Evolutionary conservation across 192 early-diverging fungal species (phyloP).

Genomic region (Backusella morwellensis): DNA sequence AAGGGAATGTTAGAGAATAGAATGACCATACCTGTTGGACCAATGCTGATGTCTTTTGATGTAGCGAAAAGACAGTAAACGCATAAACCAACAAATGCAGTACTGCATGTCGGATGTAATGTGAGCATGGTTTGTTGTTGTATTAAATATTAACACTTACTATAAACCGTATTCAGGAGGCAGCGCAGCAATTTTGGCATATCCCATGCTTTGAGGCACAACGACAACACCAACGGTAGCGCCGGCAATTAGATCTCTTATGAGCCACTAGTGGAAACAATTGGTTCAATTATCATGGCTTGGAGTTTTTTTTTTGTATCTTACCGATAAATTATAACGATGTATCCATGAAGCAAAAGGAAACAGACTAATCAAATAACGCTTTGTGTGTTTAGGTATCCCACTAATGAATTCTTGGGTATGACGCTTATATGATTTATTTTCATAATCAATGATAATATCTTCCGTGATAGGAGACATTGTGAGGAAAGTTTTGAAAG

Average conservation of each 20-base stretch:
- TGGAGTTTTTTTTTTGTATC: neutral
- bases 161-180: constrained; percentile 76
- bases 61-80: constrained; percentile 71
- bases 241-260: constrained; percentile 65
- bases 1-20: neutral
- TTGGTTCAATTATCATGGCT: too few species aligned
- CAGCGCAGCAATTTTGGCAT: constrained; percentile 69
- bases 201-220: constrained; percentile 73
- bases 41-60: constrained; percentile 75
- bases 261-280: constrained; percentile 37
- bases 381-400: constrained; percentile 7
- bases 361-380: constrained; percentile 25
- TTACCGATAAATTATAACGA: constrained; percentile 25
- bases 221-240: constrained; percentile 75
- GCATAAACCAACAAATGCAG: constrained; percentile 62
- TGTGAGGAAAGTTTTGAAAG: neutral
- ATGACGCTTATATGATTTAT: constrained; percentile 13
- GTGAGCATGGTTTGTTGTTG: neutral
- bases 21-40: constrained; percentile 36
- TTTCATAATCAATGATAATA: constrained; percentile 27
- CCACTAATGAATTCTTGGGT: neutral
- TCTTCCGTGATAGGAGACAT: neutral
- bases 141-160: constrained; percentile 28
- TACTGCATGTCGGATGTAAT: constrained; percentile 2
- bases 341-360: constrained; percentile 33